Evolutionary conservation across 176 grass and related monocot genomes (phyloP).

Genomic region (Sorghum bicolor): DNA sequence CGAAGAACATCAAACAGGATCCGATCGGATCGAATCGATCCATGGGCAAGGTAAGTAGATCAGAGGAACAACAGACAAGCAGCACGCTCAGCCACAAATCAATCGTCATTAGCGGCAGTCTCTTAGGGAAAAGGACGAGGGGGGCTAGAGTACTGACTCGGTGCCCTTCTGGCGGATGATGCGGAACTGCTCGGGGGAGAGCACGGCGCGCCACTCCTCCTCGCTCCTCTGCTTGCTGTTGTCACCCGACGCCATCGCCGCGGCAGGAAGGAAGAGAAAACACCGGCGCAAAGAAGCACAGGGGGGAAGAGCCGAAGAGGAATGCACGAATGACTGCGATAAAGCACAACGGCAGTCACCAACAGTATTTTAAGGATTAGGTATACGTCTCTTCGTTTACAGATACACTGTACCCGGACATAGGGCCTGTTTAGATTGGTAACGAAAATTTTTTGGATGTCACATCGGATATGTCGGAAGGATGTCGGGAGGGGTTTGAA

Average conservation of each 20-base stretch:
- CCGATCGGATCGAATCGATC: not conserved
- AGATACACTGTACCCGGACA: no score
- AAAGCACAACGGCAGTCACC: not conserved
- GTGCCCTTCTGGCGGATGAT: conserved; percentile 91
- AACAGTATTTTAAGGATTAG: not conserved
- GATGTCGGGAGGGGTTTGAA: no score
- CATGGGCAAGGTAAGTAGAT: not conserved
- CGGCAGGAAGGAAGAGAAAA: not conserved
- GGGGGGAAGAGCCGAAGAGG: not conserved
- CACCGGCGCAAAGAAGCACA: not conserved
- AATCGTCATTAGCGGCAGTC: not conserved
- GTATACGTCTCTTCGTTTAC: no score
- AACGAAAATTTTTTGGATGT: no score
- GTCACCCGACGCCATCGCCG: conserved; percentile 35
- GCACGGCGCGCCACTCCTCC: conserved; percentile 85
- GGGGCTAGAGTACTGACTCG: conserved; percentile 50
- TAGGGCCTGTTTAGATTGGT: no score
- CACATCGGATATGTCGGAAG: no score
- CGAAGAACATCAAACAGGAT: not conserved
- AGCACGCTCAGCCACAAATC: not conserved
- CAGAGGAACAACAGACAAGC: not conserved
- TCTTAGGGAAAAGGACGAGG: not conserved
- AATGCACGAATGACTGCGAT: not conserved
- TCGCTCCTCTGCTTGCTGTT: conserved; percentile 54
- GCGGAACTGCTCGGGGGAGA: conserved; percentile 88